Evolutionary conservation across 495 filamentous ascomycete species (phyloP), one percentile per base, ranked within the genome.

Genomic region (Xylaria grammica): DNA sequence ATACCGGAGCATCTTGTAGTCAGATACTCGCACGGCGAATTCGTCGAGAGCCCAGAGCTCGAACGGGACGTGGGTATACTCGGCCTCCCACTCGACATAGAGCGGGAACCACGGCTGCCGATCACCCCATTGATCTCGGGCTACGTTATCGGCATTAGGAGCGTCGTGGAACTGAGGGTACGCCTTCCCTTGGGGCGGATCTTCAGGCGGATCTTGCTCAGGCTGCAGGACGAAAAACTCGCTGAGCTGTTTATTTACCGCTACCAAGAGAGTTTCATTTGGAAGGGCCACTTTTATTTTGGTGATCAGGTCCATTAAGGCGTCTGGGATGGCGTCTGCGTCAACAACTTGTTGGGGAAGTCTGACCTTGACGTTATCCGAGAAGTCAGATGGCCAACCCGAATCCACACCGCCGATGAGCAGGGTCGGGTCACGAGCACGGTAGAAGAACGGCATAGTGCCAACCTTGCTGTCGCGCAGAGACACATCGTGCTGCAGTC

Each of bases 61-160:
- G 1, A 60, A 70, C 5, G 69, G 66, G 11, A 87, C 65, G 65
- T 88, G 84, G 9, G 68, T 75, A 65, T 86, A 88, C 48, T 78
- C 71, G 0, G 65, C 75, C 65, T 86, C 81, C 83, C 82, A 86
- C 65, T 86, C 85, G 0, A 84, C 29, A 48, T 81, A 86, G 0
- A 86, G 69, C 0, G 84, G 82, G 44, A 77, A 74, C 73, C 74
- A 86, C 0, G 83, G 81, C 53, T 86, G 81, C 0, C 56, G 71
- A n/a, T 76, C 56, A 10, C 56, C 60, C 81, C 79, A 85, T 0
- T 52, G 53, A 52, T 84, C 77, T 0, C 79, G 65, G 64, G 67
- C 66, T 26, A 15, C 34, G 15, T 51, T 27, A 26, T 65, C 48
- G 4, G 46, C 56, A 17, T 60, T 44, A 13, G 45, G 15, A 10